These are phyloP conservation scores for Rhizophagus clarus DNA, from an alignment of 192 early-diverging fungal species.

Conservation along the genomic window DNA sequence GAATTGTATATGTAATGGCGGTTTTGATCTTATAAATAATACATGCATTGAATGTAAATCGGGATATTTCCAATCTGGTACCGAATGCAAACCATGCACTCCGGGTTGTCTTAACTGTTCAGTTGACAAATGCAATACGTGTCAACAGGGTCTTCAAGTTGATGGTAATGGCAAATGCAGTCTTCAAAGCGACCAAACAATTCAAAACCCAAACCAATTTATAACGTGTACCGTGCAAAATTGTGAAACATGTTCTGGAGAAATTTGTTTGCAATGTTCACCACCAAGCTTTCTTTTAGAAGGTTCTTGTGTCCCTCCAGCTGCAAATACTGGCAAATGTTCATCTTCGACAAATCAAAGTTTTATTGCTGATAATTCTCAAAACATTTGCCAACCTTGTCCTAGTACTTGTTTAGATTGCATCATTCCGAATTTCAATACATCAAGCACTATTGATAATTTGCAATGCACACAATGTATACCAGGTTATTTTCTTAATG, in stretches of 20 bases:
- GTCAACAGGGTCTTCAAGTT: background rate
- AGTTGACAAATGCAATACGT: background rate
- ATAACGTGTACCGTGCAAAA: background rate
- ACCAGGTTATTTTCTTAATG: conserved; percentile 9
- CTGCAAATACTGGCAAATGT: background rate
- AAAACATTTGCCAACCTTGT: conserved; percentile 12
- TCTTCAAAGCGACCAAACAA: too few relatives aligned
- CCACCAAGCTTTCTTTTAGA: background rate
- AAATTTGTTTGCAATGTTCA: background rate
- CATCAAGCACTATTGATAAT: background rate
- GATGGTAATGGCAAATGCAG: background rate
- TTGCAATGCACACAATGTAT: conserved; percentile 5
- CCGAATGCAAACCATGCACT: background rate
- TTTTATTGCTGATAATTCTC: background rate
- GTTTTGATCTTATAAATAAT: background rate
- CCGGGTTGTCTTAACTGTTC: background rate
- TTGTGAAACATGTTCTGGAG: background rate
- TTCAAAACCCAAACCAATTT: too few relatives aligned
- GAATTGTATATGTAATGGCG: conserved; percentile 16
- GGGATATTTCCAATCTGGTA: background rate
- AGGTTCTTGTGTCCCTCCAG: background rate
- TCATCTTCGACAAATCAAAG: background rate
- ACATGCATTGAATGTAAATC: background rate
- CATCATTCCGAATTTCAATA: background rate
- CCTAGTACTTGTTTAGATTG: conserved; percentile 18